These are phyloP conservation scores for Theobroma grandiflorum DNA, from an alignment of 441 rosid species.

Conservation along the genomic window DNA sequence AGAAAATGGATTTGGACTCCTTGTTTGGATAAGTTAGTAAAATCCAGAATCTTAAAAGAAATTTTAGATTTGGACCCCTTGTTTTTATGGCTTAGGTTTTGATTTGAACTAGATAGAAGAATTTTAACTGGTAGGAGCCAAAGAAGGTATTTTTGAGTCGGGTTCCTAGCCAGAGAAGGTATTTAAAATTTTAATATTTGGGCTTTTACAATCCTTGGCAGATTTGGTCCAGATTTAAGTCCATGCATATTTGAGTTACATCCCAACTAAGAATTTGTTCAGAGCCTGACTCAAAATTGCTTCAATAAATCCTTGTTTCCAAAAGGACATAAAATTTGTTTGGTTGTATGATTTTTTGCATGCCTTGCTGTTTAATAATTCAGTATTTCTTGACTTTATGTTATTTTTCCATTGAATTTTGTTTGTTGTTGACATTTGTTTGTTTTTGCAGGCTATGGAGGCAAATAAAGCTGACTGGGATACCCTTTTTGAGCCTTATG, in stretches of 20 bases:
- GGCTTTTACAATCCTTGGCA: background rate
- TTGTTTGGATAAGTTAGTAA: background rate
- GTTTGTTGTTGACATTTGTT: constrained; percentile 34
- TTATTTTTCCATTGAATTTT: constrained; percentile 9
- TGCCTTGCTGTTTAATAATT: constrained; percentile 8
- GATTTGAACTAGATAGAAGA: background rate
- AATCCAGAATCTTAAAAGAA: constrained; percentile 2
- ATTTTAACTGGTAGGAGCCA: background rate
- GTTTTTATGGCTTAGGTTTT: background rate
- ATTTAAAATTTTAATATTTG: background rate
- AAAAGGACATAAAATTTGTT: background rate
- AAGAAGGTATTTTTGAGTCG: background rate
- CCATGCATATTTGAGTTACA: background rate
- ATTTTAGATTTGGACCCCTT: background rate
- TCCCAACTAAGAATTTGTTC: constrained; percentile 4
- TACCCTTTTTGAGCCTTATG: constrained; percentile 84
- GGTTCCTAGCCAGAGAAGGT: background rate
- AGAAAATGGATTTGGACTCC: background rate
- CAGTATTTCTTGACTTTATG: background rate
- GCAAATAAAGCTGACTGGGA: constrained; percentile 83
- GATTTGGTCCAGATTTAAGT: background rate
- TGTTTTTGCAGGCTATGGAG: constrained; percentile 86
- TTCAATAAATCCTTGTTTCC: background rate
- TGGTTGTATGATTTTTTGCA: background rate
- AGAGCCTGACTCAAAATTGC: background rate